phyloP scores from a whole-genome alignment of 2,329 filamentous ascomycete species.

The Fusarium sp. region DNA sequence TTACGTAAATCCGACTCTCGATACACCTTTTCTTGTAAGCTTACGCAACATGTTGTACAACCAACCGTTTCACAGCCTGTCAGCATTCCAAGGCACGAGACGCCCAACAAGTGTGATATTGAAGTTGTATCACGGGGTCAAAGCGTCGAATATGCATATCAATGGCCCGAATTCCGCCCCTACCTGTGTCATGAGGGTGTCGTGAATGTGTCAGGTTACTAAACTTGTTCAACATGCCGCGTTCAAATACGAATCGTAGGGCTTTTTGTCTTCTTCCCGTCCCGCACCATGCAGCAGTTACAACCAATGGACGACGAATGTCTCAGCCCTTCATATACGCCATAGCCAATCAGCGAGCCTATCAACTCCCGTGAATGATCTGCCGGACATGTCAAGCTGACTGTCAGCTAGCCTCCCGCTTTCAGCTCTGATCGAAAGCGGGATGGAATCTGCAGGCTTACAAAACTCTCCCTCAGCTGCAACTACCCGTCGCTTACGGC shows the following conservation, averaged over 20 bases:
- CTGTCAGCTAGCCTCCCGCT: conserved; percentile 2
- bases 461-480: neutral
- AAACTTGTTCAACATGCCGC: neutral
- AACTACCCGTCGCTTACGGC: neutral
- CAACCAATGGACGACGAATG: neutral
- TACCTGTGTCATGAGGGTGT: neutral
- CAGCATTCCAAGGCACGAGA: neutral
- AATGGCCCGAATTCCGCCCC: neutral
- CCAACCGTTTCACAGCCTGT: neutral
- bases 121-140: neutral
- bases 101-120: neutral
- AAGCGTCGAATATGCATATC: neutral
- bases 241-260: neutral
- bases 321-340: neutral
- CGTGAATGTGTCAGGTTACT: neutral
- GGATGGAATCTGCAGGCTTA: neutral
- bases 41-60: neutral
- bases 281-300: neutral
- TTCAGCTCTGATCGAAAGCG: conserved; percentile 7
- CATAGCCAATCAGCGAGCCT: neutral
- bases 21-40: neutral
- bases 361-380: neutral
- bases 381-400: neutral
- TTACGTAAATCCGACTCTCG: neutral
- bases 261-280: neutral